Evolutionary conservation across 192 early-diverging fungal genomes (phyloP), one percentile per base, ranked within the genome.

Genomic region (Linnemannia zychae): DNA sequence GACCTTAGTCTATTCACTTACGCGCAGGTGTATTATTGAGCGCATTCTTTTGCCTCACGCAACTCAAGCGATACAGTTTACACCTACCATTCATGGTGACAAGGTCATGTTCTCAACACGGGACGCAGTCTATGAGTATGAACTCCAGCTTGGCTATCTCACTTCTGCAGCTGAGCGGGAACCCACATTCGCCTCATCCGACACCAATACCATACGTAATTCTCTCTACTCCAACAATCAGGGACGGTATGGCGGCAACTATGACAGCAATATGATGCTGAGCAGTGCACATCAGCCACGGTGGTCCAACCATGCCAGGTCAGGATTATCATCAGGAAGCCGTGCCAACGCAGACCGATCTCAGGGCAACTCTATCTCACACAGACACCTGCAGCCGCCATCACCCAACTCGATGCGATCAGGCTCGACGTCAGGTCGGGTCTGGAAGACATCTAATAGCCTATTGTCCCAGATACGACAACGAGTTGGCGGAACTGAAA

Each of bases 41-140:
- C 53, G 77, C 47, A 84, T 84, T 48, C n/a, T 84, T 2, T 49
- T 84, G 40, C 82, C 82, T 40, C 82, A 84, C 66, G 76, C 77
- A 66, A 79, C 82, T 1, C 82, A 84, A 44, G 82, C 82, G 40
- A 78, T 84, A 13, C 82, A 78, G 57, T 84, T 84, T 40, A 84
- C 77, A 13, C 82, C 82, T 0, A 84, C 82, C 0, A 74, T 84
- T 37, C 82, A 84, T 31, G 82, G 49, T 0, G 82, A 77, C 46
- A 84, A 84, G 34, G 82, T 79, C 71, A 84, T 84, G 82, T 84
- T 84, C 28, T 78, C 82, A 40, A 84, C 82, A 22, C 52, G 82
- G 53, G 82, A 84, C 67, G 82, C 82, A 6, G 73, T 84, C 9
- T 84, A 84, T 11, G 82, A 84, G 57, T 84, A 84, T 13, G 82